A percentile compares a stretch with the other conserved stretches of the same genome.
phyloP scores from a whole-genome alignment of 2,329 filamentous ascomycete genomes.

The Chaetomium globosum region DNA sequence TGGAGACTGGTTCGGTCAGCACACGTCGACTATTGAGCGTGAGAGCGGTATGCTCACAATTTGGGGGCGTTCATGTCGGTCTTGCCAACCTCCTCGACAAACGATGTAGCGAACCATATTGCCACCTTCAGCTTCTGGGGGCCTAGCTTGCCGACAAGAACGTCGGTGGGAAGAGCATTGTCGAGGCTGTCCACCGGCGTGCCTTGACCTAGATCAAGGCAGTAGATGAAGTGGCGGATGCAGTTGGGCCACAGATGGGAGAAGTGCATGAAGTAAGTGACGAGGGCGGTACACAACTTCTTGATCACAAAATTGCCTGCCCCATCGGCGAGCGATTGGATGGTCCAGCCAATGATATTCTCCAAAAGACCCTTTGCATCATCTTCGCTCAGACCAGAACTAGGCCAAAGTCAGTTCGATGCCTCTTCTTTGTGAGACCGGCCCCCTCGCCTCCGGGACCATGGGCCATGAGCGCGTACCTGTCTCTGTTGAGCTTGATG shows the following conservation, averaged over 20 bases:
- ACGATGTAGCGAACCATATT: conserved; percentile 65
- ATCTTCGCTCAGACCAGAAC: conserved; percentile 56
- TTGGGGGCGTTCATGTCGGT: conserved; percentile 64
- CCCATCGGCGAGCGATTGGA: conserved; percentile 55
- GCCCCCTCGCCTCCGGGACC: neutral
- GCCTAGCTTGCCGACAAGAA: conserved; percentile 51
- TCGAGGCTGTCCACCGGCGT: conserved; percentile 54
- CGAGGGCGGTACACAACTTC: conserved; percentile 77
- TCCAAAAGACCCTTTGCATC: conserved; percentile 62
- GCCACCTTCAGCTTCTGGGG: conserved; percentile 57
- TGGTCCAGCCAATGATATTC: conserved; percentile 65
- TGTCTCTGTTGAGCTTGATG: conserved; percentile 91
- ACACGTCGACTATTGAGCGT: neutral
- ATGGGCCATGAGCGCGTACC: conserved; percentile 52
- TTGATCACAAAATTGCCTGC: conserved; percentile 65
- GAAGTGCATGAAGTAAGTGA: conserved; percentile 74
- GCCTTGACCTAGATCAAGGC: conserved; percentile 53
- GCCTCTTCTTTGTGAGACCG: neutral
- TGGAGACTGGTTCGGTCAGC: conserved; percentile 40
- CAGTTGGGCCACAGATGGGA: conserved; percentile 68
- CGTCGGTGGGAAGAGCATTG: conserved; percentile 47
- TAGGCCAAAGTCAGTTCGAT: conserved; percentile 35
- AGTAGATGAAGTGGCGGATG: conserved; percentile 64
- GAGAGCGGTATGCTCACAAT: conserved; percentile 47
- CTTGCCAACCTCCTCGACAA: conserved; percentile 70